phyloP scores from a whole-genome alignment of 352 stramenopile species.

The Achlya hypogyna region DNA sequence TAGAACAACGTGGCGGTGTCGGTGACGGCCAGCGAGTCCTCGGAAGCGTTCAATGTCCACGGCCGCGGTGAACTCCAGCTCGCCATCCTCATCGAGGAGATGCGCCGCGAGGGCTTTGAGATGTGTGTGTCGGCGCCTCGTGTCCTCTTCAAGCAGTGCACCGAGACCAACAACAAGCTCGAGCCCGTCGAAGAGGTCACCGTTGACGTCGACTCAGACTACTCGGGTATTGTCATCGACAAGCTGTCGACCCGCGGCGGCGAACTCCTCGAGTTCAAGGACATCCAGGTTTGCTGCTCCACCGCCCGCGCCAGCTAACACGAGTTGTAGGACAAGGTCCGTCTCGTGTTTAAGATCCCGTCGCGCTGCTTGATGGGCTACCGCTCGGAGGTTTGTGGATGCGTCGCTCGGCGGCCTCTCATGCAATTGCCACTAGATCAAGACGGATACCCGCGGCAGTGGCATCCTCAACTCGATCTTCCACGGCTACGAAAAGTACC shows the following conservation, averaged over 20 bases:
- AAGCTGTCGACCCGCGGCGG: slow-evolving; percentile 90
- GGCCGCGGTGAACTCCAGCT: slow-evolving; percentile 96
- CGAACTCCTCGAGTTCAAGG: slow-evolving; percentile 88
- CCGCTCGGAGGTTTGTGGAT: slow-evolving; percentile 50
- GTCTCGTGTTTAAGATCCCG: slow-evolving; percentile 95
- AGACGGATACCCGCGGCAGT: slow-evolving; percentile 91
- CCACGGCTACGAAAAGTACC: slow-evolving; percentile 88
- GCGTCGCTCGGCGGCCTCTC: slow-evolving; percentile 13
- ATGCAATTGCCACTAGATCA: slow-evolving; percentile 63
- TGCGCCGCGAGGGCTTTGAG: slow-evolving; percentile 97
- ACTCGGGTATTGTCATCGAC: slow-evolving; percentile 95
- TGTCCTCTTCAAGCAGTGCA: slow-evolving; percentile 88
- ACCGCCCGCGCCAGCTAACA: background rate
- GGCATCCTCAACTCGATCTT: slow-evolving; percentile 97
- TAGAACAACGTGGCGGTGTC: slow-evolving; percentile 98
- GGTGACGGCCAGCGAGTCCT: slow-evolving; percentile 77
- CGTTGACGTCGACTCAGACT: slow-evolving; percentile 95
- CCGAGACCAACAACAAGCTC: slow-evolving; percentile 79
- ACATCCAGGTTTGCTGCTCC: slow-evolving; percentile 36
- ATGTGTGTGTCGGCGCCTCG: slow-evolving; percentile 95
- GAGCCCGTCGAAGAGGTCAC: slow-evolving; percentile 90
- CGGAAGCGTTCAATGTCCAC: slow-evolving; percentile 92
- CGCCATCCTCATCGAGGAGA: slow-evolving; percentile 98
- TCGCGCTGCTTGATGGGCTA: slow-evolving; percentile 95
- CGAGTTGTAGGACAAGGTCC: slow-evolving; percentile 66